phyloP scores from a whole-genome alignment of 805 yeast genomes.

The Starmerella kuoi region DNA sequence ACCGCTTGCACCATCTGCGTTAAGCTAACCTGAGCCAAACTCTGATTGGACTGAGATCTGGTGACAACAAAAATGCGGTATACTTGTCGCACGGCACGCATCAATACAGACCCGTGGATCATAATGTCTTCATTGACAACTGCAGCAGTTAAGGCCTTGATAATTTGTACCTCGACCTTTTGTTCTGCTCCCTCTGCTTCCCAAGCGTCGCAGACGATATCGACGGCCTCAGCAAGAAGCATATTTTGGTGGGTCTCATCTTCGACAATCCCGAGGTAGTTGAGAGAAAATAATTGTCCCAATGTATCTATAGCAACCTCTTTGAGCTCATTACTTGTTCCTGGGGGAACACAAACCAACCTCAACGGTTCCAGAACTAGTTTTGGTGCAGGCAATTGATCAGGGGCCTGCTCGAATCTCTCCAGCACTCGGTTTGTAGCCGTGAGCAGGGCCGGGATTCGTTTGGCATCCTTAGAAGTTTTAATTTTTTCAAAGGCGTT shows the following conservation, averaged over 20 bases:
- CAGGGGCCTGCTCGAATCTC: conserved; percentile 22
- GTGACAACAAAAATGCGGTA: conserved; percentile 86
- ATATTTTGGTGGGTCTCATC: conserved; percentile 30
- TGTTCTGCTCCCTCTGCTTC: conserved; percentile 89
- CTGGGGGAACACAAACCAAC: conserved; percentile 48
- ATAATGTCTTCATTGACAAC: conserved; percentile 68
- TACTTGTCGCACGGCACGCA: conserved; percentile 85
- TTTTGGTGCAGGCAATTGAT: conserved; percentile 34
- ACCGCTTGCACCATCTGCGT: conserved; percentile 81
- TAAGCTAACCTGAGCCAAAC: conserved; percentile 87
- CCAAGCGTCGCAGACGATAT: conserved; percentile 71
- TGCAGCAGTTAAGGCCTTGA: conserved; percentile 82
- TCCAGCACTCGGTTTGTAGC: conserved; percentile 30
- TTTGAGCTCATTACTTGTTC: conserved; percentile 50
- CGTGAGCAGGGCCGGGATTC: conserved; percentile 31
- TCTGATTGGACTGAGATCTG: conserved; percentile 69
- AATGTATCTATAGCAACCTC: conserved; percentile 70
- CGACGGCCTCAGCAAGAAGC: conserved; percentile 69
- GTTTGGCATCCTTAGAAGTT: conserved; percentile 48
- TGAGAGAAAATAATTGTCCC: conserved; percentile 79
- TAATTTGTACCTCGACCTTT: conserved; percentile 79
- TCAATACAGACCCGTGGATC: conserved; percentile 77
- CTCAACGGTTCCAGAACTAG: conserved; percentile 70
- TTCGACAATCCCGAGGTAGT: conserved; percentile 43
- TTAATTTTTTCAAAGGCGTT: conserved; percentile 48